Conservation (phyloP, 805 yeast genomes). For the Allodekkera sacchari region DNA sequence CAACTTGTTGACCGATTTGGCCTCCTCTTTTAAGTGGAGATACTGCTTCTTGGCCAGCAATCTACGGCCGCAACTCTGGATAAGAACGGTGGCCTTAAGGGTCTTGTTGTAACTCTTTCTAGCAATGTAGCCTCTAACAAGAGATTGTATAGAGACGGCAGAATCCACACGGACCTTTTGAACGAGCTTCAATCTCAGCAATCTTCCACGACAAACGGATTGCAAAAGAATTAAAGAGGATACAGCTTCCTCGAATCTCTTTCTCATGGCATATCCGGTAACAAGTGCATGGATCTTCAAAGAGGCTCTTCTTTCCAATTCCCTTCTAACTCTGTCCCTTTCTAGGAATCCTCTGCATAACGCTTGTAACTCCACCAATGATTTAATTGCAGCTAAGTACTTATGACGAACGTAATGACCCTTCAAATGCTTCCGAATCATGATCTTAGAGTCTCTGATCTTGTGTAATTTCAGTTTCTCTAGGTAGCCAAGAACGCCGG, state of each 20-base stretch:
- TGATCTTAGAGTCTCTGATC: conserved; percentile 65
- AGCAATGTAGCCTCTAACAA: conserved; percentile 61
- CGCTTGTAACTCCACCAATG: conserved; percentile 53
- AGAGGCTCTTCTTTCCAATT: conserved; percentile 56
- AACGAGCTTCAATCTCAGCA: conserved; percentile 43
- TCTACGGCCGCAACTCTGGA: conserved; percentile 76
- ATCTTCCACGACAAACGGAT: conserved; percentile 40
- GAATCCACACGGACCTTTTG: conserved; percentile 49
- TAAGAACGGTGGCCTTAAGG: conserved; percentile 50
- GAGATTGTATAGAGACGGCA: conserved; percentile 65
- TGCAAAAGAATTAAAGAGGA: conserved; percentile 36
- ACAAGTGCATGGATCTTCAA: conserved; percentile 58
- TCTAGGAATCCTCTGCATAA: conserved; percentile 54
- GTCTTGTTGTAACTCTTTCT: conserved; percentile 41
- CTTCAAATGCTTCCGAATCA: conserved; percentile 78
- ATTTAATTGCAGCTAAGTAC: conserved; percentile 44
- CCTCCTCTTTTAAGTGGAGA: conserved; percentile 65
- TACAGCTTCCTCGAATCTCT: conserved; percentile 25
- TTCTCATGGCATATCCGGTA: conserved; percentile 47
- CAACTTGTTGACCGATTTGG: conserved; percentile 83
- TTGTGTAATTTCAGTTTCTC: conserved; percentile 81
- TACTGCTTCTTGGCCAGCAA: conserved; percentile 63
- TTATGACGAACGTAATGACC: conserved; percentile 53
- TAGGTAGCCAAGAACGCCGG: conserved; percentile 89
- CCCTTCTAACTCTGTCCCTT: conserved; percentile 46